These are phyloP conservation scores for Sonneratia alba DNA, from an alignment of 345 rosid genomes.

Conservation along the genomic window DNA sequence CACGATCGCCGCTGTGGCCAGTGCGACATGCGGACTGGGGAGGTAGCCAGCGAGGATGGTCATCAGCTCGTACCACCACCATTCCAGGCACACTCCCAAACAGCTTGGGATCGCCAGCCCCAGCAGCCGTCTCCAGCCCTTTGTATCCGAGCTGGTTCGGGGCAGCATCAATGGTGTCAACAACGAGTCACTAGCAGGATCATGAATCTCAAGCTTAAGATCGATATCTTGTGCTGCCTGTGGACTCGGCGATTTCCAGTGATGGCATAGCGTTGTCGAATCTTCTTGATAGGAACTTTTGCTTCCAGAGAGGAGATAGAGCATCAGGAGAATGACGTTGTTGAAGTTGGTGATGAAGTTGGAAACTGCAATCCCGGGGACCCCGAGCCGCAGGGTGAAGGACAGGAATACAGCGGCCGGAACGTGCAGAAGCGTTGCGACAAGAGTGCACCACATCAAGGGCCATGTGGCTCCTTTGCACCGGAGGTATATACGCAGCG, in stretches of 20 bases:
- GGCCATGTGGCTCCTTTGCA: constrained; percentile 86
- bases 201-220: no score
- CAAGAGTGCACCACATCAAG: constrained; percentile 61
- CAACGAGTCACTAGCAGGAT: not conserved
- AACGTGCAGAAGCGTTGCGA: constrained; percentile 48
- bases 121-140: constrained; percentile 53
- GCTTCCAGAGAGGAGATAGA: constrained; percentile 27
- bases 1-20: constrained; percentile 66
- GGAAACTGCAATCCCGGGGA: constrained; percentile 71
- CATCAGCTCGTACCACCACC: constrained; percentile 99
- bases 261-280: not conserved
- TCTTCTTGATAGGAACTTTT: constrained; percentile 4
- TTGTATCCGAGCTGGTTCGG: not conserved
- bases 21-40: constrained; percentile 37
- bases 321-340: constrained; percentile 46
- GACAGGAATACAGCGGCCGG: constrained; percentile 49
- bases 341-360: constrained; percentile 50
- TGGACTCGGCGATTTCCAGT: not conserved
- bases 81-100: constrained; percentile 77
- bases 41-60: constrained; percentile 75
- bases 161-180: not conserved
- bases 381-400: constrained; percentile 47
- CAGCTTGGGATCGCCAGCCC: constrained; percentile 71
- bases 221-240: not conserved
- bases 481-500: constrained; percentile 74